Base-by-base conservation (phyloP, 495 filamentous ascomycete genomes). In the Aspergillus homomorphus region DNA sequence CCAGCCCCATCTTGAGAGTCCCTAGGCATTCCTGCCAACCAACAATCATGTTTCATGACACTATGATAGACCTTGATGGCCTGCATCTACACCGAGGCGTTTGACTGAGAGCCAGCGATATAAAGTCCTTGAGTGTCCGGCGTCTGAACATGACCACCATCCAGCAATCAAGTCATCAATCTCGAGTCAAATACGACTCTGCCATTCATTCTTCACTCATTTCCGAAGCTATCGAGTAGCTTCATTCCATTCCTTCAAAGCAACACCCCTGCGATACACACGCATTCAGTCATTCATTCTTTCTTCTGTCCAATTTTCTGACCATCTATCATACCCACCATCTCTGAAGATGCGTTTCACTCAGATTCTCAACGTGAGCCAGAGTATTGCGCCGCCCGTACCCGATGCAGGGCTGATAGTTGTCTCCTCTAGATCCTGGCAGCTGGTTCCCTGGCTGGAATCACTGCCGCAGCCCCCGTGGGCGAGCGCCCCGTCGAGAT, bases 321-420 rank as follows among this genome's bases (percentile, higher is more conserved):
- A 30, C 3, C 6, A 7, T 30, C 10, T 18, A 4, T 2, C 28
- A 51, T 5, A 51, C 23, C n/a, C 33, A 9, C 33, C 5, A 9
- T 12, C 8, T 9, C 10, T 12, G 6, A 51, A 51, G 14, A 51
- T 51, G 48, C 48, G 48, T 51, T 51, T 22, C 19, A 30, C 48
- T 33, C 48, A 30, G 48, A 18, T 51, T 19, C 15, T 51, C 23
- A 51, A 51, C 20, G 48, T 51, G 24, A 51, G 48, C 24, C 30
- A 30, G 3, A 26, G 0, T 15, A 50, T 30, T 4, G 0, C 48
- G 7, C n/a, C 14, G 15, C 22, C 4, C 10, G 9, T 24, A 30
- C 8, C 23, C 15, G 2, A 28, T 18, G 18, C 33, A 51, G 28
- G 23, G 23, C 21, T 50, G 19, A 28, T 30, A n/a, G n/a, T n/a